A percentile compares a stretch with the other conserved stretches of the same genome.
These are phyloP conservation scores for Bigelowiella natans DNA, from an alignment of 78 protist species.

Conservation along the genomic window DNA sequence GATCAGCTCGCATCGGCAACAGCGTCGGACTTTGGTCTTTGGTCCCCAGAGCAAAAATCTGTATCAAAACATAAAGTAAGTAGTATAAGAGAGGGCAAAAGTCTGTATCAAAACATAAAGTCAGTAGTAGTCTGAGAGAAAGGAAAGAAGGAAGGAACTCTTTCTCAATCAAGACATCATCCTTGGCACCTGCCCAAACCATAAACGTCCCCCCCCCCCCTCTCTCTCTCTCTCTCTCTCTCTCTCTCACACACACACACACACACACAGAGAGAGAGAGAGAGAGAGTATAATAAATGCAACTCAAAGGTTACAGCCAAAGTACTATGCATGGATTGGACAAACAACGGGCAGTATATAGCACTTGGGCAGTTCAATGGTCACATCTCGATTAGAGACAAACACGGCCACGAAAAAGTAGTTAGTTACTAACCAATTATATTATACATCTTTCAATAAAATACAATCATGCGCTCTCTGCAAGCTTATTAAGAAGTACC, in stretches of 20 bases:
- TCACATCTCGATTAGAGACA: not conserved
- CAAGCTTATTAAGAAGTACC: too few species aligned
- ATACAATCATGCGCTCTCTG: too few species aligned
- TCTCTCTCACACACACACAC: too few species aligned
- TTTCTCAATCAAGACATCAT: too few species aligned
- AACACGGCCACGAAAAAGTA: not conserved
- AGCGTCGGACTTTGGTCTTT: slow-evolving; percentile 48
- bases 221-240: too few species aligned
- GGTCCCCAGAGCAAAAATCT: slow-evolving; percentile 30
- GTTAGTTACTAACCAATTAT: too few species aligned
- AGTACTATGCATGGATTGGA: slow-evolving; percentile 42
- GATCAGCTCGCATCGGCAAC: slow-evolving; percentile 48
- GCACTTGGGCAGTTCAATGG: slow-evolving; percentile 62
- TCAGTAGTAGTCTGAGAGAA: not conserved
- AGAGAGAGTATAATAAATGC: too few species aligned
- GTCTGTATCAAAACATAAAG: not conserved
- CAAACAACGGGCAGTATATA: slow-evolving; percentile 55
- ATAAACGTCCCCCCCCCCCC: too few species aligned
- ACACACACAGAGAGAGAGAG: too few species aligned
- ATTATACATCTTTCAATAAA: too few species aligned
- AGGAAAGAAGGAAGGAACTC: not conserved
- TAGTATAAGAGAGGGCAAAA: not conserved
- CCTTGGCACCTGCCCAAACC: too few species aligned
- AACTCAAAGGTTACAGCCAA: not conserved
- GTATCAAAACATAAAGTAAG: slow-evolving; percentile 48